These are phyloP conservation scores for Apiotrichum siamense DNA, from an alignment of 1,284 basidiomycete species.

Conservation along the genomic window DNA sequence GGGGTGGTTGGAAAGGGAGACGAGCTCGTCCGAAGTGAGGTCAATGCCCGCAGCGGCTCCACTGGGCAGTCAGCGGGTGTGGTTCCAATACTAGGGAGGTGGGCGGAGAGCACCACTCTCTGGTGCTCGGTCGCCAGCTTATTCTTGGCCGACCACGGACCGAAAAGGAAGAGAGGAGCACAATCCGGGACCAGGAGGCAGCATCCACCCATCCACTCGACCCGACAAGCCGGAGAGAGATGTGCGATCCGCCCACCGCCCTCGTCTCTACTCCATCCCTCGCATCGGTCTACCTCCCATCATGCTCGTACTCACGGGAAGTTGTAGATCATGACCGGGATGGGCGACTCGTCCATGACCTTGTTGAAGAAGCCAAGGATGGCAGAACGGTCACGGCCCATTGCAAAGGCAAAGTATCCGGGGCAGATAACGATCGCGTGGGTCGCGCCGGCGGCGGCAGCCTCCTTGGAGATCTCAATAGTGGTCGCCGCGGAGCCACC, in stretches of 20 bases:
- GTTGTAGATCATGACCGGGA: conserved; percentile 87
- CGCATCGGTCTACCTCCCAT: too few species aligned
- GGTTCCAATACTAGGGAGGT: neutral
- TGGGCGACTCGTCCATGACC: conserved; percentile 72
- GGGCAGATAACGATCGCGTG: conserved; percentile 53
- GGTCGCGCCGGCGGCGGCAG: conserved; percentile 70
- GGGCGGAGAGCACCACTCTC: conserved; percentile 35
- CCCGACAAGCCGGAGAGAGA: too few species aligned
- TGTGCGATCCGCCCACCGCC: neutral
- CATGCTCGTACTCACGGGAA: conserved; percentile 67
- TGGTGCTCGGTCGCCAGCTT: too few species aligned
- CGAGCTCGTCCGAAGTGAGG: conserved; percentile 74
- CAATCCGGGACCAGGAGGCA: too few species aligned
- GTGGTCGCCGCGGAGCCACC: conserved; percentile 67
- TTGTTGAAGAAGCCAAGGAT: conserved; percentile 50
- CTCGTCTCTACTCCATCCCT: too few species aligned
- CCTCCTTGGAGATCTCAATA: conserved; percentile 69
- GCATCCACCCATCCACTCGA: too few species aligned
- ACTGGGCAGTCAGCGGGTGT: conserved; percentile 14
- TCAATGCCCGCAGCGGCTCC: conserved; percentile 70
- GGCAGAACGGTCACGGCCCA: conserved; percentile 48
- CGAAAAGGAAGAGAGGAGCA: too few species aligned
- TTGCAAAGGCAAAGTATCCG: conserved; percentile 50
- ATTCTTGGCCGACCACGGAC: too few species aligned
- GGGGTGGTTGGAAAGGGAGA: conserved; percentile 65